A percentile compares a stretch with the other conserved stretches of the same genome.
These are phyloP conservation scores for Tuber microsphaerosporum DNA, from an alignment of 495 filamentous ascomycete genomes.

Conservation along the genomic window DNA sequence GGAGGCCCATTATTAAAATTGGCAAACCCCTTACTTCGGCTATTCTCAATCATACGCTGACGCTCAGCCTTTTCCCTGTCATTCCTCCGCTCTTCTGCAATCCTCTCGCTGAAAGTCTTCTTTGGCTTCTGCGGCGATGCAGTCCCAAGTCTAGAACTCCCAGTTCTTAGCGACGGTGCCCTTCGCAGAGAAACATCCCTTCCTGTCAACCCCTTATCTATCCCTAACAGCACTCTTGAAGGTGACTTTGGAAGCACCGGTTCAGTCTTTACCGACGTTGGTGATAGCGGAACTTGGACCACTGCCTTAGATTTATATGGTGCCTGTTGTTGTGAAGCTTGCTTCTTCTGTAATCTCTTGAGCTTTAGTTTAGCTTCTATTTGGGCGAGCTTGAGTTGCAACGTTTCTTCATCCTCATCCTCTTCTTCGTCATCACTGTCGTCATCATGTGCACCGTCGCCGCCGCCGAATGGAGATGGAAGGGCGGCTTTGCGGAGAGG, in stretches of 20 bases:
- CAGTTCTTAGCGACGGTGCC: slow-evolving; percentile 49
- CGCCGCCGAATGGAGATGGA: slow-evolving; percentile 28
- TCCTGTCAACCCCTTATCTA: slow-evolving; percentile 78
- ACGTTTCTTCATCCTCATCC: slow-evolving; percentile 81
- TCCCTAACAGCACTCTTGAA: slow-evolving; percentile 70
- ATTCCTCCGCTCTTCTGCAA: slow-evolving; percentile 60
- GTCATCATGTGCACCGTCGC: slow-evolving; percentile 43
- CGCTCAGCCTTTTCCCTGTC: slow-evolving; percentile 53
- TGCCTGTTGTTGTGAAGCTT: slow-evolving; percentile 26
- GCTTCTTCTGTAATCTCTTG: slow-evolving; percentile 66
- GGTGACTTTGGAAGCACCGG: slow-evolving; percentile 61
- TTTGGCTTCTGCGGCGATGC: slow-evolving; percentile 30
- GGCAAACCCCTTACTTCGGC: slow-evolving; percentile 65
- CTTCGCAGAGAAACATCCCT: slow-evolving; percentile 78
- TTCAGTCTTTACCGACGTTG: slow-evolving; percentile 51
- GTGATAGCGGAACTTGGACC: slow-evolving; percentile 77
- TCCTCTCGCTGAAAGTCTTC: slow-evolving; percentile 69
- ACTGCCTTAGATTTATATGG: slow-evolving; percentile 44
- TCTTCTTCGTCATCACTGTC: slow-evolving; percentile 48
- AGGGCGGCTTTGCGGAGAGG: slow-evolving; percentile 25
- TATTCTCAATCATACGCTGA: slow-evolving; percentile 50
- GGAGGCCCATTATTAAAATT: slow-evolving; percentile 17
- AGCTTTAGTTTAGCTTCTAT: slow-evolving; percentile 83
- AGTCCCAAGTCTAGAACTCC: slow-evolving; percentile 28
- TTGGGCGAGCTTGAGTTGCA: slow-evolving; percentile 72